phyloP scores from a whole-genome alignment of 1,284 basidiomycete genomes.

The Porogramme epimiltina region DNA sequence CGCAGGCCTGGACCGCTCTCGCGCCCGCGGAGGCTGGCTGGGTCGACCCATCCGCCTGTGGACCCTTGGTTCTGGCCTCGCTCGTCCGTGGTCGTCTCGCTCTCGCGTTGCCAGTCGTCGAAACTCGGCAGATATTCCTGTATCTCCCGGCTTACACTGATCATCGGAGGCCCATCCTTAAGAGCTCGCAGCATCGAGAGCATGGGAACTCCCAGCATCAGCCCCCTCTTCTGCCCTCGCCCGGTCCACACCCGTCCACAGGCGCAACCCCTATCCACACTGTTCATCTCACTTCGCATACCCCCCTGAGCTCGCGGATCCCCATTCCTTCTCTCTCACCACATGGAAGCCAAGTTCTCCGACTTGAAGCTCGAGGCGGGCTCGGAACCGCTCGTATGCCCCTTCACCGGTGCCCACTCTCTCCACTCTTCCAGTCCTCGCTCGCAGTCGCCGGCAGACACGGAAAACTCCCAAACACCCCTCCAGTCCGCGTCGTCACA shows the following conservation, averaged over 20 bases:
- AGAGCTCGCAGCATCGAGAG: background rate
- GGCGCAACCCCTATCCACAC: background rate
- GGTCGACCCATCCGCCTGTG: slow-evolving; percentile 17
- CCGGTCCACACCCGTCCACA: background rate
- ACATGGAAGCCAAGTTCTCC: slow-evolving; percentile 16
- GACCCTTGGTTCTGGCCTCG: slow-evolving; percentile 16
- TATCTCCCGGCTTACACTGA: slow-evolving; percentile 14
- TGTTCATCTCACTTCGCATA: background rate
- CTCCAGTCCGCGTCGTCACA: slow-evolving; percentile 22
- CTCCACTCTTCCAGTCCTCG: slow-evolving; percentile 13
- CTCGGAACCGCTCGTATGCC: slow-evolving; percentile 20
- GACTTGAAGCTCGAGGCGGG: slow-evolving; percentile 7
- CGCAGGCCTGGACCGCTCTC: slow-evolving; percentile 19
- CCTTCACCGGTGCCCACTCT: slow-evolving; percentile 13
- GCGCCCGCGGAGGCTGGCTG: slow-evolving; percentile 15
- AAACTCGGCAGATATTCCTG: slow-evolving; percentile 9
- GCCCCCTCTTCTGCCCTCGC: slow-evolving; percentile 3
- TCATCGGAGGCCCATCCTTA: slow-evolving; percentile 17
- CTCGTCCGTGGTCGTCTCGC: slow-evolving; percentile 2
- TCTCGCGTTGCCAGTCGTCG: slow-evolving; percentile 15
- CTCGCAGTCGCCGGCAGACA: slow-evolving; percentile 15
- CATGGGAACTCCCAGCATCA: background rate
- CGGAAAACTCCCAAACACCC: slow-evolving; percentile 22
- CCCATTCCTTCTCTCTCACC: slow-evolving; percentile 2
- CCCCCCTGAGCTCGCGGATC: background rate